Conservation (phyloP, 2,329 filamentous ascomycete species). For the Parascedosporium putredinis region DNA sequence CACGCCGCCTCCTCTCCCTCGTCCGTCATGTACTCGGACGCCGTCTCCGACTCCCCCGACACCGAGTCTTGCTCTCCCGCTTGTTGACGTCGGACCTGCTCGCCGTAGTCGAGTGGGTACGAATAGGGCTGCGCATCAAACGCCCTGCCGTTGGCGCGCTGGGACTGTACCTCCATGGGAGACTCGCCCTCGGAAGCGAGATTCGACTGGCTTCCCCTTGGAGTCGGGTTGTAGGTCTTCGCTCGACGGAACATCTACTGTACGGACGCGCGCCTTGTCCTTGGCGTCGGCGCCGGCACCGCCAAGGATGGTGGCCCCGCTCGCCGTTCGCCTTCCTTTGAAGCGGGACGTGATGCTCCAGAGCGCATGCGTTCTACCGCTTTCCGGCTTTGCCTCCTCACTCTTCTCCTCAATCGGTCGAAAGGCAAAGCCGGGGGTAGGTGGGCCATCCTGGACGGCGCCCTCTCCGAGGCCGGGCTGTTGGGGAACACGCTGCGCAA, state of each 20-base stretch:
- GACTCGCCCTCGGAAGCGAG: neutral
- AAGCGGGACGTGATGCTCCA: constrained; percentile 21
- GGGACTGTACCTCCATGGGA: neutral
- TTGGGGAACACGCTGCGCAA: constrained; percentile 11
- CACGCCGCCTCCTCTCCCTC: constrained; percentile 35
- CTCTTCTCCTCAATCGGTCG: constrained; percentile 31
- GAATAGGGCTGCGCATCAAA: neutral
- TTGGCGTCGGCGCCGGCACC: constrained; percentile 13
- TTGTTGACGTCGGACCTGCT: neutral
- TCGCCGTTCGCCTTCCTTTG: constrained; percentile 12
- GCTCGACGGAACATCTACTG: neutral
- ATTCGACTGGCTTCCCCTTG: neutral
- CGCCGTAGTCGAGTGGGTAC: neutral
- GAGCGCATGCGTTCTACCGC: constrained; percentile 36
- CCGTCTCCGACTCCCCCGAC: neutral
- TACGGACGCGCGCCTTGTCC: neutral
- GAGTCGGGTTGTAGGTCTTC: neutral
- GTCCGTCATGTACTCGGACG: constrained; percentile 19
- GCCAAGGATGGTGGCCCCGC: constrained; percentile 23
- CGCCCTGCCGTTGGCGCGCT: neutral
- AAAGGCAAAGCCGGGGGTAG: constrained; percentile 46
- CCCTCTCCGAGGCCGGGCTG: constrained; percentile 28
- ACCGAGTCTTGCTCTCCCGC: neutral
- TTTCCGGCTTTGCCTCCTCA: constrained; percentile 47
- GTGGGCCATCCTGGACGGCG: constrained; percentile 21